Evolutionary conservation across 129 eudicot genomes (phyloP), one percentile per base, ranked within the genome.

Genomic region (Flaveria bidentis): DNA sequence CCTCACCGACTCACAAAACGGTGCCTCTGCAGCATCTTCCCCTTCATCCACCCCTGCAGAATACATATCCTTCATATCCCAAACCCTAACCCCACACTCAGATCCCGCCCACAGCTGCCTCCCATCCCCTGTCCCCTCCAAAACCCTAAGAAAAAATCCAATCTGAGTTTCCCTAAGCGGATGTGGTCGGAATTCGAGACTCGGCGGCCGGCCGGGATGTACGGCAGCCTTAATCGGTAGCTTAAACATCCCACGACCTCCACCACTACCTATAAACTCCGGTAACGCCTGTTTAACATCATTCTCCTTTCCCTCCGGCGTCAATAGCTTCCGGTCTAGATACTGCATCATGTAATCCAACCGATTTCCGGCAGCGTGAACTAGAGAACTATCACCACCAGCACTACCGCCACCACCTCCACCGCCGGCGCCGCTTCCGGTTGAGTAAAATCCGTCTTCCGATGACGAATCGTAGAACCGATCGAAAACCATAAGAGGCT

Each of bases 331-430:
- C 70, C 92, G 85, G 80, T 93, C 96, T 25, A 94, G 80, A 73
- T 85, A 91, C 78, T 94, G 93, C 69, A 89, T 88, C 97, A 91
- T 94, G 73, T 93, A 88, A 82, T 90, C 98, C 12, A 93, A 76
- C 64, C 92, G 85, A 67, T 85, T 91, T 9, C 88, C 86, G 4
- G 90, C 92, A 42, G 81, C 75, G 58, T 82, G 79, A 16, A 78
- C 49, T n/a, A 47, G 26, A 30, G 79, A 67, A 25, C 62, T 62
- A 0, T 80, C 75, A 1, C 72, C 76, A 5, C 50, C 73, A 28
- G 74, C 33, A 45, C 57, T 60, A 4, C 39, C 39, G 39, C 39
- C 39, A 20, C 22, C 22, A 33, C 41, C 41, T 10, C 56, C 69
- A 10, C 66, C 76, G 9, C 57, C 55, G 8, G 50, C 55, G 69